Evolutionary conservation across 768 basidiomycete species (phyloP).

Genomic region (Brasilioporus rufonigricans): DNA sequence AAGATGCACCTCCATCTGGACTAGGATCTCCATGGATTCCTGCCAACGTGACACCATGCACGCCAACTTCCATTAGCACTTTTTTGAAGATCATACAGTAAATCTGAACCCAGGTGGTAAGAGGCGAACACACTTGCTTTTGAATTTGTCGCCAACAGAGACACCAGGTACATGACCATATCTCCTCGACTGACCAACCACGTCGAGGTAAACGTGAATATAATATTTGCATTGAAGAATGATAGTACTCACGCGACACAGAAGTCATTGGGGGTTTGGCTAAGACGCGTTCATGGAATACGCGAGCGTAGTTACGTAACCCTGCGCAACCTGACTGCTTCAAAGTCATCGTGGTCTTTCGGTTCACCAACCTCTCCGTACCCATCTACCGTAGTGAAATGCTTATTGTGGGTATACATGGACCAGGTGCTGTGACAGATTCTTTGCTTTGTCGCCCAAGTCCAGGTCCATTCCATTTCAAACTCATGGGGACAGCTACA

Average conservation of each 20-base stretch:
- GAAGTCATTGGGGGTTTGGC: not conserved
- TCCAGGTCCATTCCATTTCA: too few relatives aligned
- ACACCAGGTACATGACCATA: constrained; percentile 32
- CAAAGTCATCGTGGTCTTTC: too few relatives aligned
- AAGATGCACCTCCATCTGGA: constrained; percentile 33
- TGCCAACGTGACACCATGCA: constrained; percentile 33
- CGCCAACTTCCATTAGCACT: constrained; percentile 22
- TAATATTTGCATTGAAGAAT: not conserved
- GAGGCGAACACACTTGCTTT: constrained; percentile 1
- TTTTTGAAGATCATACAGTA: constrained; percentile 10
- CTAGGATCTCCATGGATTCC: constrained; percentile 39
- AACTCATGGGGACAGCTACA: too few relatives aligned
- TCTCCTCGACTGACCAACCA: constrained; percentile 7
- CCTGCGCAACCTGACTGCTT: too few relatives aligned
- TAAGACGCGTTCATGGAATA: not conserved
- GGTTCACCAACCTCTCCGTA: too few relatives aligned
- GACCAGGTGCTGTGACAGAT: too few relatives aligned
- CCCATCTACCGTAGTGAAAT: too few relatives aligned
- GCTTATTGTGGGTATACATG: too few relatives aligned
- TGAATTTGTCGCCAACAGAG: constrained; percentile 23
- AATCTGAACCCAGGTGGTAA: not conserved
- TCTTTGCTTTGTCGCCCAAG: too few relatives aligned
- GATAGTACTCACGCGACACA: not conserved
- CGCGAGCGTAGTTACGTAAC: too few relatives aligned
- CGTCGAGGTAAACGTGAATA: not conserved